Evolutionary conservation across 768 basidiomycete genomes (phyloP).

Genomic region (Russula sp.): DNA sequence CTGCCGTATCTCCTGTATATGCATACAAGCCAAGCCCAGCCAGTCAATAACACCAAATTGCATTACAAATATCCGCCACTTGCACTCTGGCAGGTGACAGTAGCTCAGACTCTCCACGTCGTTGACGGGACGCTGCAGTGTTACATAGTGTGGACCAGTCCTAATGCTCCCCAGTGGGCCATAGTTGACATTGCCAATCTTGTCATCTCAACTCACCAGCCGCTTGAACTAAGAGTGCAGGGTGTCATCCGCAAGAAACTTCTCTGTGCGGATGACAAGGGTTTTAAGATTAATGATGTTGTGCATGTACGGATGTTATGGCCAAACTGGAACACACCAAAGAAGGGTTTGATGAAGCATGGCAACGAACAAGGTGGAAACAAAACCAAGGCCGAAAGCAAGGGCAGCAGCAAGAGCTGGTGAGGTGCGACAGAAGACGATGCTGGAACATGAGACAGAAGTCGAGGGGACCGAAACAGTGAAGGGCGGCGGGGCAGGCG

Average conservation of each 20-base stretch:
- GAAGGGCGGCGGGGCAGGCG: too few species aligned
- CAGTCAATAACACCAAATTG: conserved; percentile 18
- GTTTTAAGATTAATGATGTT: conserved; percentile 86
- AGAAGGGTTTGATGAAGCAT: neutral
- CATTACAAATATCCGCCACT: conserved; percentile 38
- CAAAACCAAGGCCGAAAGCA: too few species aligned
- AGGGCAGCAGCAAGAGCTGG: neutral
- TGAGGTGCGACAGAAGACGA: neutral
- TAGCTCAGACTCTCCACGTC: conserved; percentile 94
- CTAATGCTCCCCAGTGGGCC: conserved; percentile 78
- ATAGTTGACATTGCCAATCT: conserved; percentile 55
- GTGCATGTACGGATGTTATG: conserved; percentile 84
- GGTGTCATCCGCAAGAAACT: conserved; percentile 80
- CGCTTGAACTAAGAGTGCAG: conserved; percentile 83
- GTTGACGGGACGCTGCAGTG: conserved; percentile 74
- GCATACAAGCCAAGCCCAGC: neutral
- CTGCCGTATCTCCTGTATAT: conserved; percentile 71
- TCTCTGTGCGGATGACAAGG: conserved; percentile 74
- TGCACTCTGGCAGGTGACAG: conserved; percentile 82
- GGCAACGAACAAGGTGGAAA: conserved; percentile 1
- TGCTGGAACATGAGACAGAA: neutral
- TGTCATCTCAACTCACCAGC: conserved; percentile 76
- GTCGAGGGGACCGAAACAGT: too few species aligned
- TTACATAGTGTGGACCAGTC: conserved; percentile 70
- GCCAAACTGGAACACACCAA: too few species aligned